Evolutionary conservation across 78 protist species (phyloP).

Genomic region (Cyanophora paradoxa): DNA sequence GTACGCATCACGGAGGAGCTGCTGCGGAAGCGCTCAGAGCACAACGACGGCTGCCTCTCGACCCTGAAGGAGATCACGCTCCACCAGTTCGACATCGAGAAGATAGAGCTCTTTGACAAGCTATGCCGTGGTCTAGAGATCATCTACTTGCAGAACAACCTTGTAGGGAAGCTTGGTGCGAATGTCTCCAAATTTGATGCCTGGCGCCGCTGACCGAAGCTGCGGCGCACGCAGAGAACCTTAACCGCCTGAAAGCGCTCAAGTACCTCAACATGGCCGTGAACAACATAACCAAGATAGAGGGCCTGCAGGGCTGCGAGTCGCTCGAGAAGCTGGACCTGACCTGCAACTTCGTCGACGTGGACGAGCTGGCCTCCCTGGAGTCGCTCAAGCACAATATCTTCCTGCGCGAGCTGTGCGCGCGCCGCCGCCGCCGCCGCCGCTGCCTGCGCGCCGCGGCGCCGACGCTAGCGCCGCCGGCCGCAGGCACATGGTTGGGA

Average conservation of each 20-base stretch:
- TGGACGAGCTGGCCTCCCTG: conserved; percentile 36
- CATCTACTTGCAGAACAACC: conserved; percentile 56
- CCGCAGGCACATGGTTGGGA: conserved; percentile 58
- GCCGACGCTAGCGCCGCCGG: background rate
- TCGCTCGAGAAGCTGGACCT: conserved; percentile 58
- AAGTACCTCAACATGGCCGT: conserved; percentile 65
- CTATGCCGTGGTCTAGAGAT: conserved; percentile 48
- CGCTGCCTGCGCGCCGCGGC: too few species aligned
- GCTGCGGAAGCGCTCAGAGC: conserved; percentile 62
- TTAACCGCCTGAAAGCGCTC: conserved; percentile 40
- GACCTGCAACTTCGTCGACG: conserved; percentile 59
- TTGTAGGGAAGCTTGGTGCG: too few species aligned
- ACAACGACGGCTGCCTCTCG: conserved; percentile 58
- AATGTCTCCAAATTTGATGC: too few species aligned
- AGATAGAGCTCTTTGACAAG: conserved; percentile 47
- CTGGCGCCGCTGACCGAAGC: too few species aligned
- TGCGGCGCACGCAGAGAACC: too few species aligned
- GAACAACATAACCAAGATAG: conserved; percentile 45
- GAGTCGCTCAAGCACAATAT: conserved; percentile 13
- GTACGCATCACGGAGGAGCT: conserved; percentile 48
- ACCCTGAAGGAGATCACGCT: conserved; percentile 66
- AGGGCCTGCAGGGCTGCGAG: conserved; percentile 55
- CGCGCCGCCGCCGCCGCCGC: background rate
- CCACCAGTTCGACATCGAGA: conserved; percentile 63
- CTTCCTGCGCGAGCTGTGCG: conserved; percentile 34